phyloP scores from a whole-genome alignment of 306 rosid species.

The Morella rubra region DNA sequence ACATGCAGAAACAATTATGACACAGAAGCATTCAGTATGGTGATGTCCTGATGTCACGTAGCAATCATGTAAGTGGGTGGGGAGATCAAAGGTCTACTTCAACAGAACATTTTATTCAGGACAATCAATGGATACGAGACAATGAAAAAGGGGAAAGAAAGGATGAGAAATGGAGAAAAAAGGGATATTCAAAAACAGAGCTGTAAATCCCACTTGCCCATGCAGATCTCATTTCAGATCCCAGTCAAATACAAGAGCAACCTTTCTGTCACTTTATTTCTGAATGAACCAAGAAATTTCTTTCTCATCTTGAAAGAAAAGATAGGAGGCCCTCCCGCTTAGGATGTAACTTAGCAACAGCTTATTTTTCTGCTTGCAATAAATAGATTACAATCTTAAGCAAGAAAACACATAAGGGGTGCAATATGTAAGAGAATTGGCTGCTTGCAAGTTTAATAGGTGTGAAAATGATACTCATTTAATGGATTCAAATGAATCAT shows the following conservation, averaged over 20 bases:
- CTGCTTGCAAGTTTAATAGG: not conserved
- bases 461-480: not conserved
- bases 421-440: not conserved
- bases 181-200: too few relatives aligned
- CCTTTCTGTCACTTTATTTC: not conserved
- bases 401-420: not conserved
- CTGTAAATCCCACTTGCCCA: not conserved
- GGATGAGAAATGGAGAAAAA: not conserved
- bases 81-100: not conserved
- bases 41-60: not conserved
- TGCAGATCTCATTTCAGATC: not conserved
- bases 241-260: not conserved
- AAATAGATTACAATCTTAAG: not conserved
- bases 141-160: not conserved
- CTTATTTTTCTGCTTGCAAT: not conserved
- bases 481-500: not conserved
- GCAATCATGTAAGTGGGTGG: not conserved
- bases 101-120: not conserved
- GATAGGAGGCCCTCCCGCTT: not conserved
- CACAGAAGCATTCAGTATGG: conserved; percentile 15
- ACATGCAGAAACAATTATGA: conserved; percentile 3
- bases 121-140: not conserved
- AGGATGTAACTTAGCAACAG: not conserved
- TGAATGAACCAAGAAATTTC: not conserved
- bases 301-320: not conserved